These are phyloP conservation scores for Blastomyces percursus DNA, from an alignment of 2,329 filamentous ascomycete genomes.

Conservation along the genomic window DNA sequence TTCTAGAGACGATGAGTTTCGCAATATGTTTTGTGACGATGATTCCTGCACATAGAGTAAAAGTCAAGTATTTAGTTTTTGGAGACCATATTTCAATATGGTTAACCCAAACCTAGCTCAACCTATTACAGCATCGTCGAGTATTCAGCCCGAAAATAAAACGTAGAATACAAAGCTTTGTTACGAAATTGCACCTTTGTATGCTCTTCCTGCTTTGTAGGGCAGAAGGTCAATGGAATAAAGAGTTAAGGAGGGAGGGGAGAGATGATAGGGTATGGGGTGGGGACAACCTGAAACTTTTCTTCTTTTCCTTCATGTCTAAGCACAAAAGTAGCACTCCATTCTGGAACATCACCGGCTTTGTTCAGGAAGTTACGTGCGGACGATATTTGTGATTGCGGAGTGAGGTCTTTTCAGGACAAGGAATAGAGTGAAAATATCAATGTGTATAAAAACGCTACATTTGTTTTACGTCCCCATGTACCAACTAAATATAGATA, in stretches of 20 bases:
- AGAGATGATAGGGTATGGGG: not conserved
- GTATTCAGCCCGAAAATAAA: not conserved
- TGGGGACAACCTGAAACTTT: not conserved
- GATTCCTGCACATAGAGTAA: not conserved
- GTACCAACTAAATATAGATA: not conserved
- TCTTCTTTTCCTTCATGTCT: not conserved
- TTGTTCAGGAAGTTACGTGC: not conserved
- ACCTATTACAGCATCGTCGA: not conserved
- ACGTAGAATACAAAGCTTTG: not conserved
- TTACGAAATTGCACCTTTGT: not conserved
- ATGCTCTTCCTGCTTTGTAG: not conserved
- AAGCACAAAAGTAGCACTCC: not conserved
- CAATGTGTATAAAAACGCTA: not conserved
- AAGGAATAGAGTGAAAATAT: not conserved
- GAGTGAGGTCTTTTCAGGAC: not conserved
- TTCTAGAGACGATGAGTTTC: conserved; percentile 9
- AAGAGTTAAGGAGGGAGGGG: not conserved
- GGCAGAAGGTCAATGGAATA: not conserved
- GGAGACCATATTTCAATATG: not conserved
- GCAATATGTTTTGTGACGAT: conserved; percentile 8
- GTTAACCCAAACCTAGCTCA: not conserved
- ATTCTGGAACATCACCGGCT: not conserved
- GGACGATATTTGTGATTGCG: not conserved
- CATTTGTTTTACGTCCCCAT: not conserved
- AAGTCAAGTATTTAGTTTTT: not conserved